These are phyloP conservation scores for Trichoderma hamatum DNA, from an alignment of 2,329 filamentous ascomycete species.

Conservation along the genomic window DNA sequence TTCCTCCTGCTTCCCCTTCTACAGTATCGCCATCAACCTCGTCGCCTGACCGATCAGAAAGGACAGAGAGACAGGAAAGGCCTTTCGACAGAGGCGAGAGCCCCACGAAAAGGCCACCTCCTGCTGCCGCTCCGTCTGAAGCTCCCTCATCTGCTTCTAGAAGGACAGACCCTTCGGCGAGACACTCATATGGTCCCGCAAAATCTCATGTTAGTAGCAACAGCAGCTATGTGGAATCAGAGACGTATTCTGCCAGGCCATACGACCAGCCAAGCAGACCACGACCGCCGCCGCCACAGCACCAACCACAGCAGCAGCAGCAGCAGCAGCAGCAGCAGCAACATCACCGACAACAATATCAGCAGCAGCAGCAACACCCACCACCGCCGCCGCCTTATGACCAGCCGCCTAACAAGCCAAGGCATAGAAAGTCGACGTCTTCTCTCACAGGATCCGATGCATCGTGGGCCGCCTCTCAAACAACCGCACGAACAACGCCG, in stretches of 20 bases:
- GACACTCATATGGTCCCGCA: constrained; percentile 50
- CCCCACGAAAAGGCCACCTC: constrained; percentile 25
- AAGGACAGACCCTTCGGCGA: constrained; percentile 26
- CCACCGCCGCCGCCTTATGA: constrained; percentile 45
- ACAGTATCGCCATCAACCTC: constrained; percentile 17
- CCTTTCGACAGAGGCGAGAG: constrained; percentile 17
- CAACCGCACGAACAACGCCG: constrained; percentile 80
- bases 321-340: neutral
- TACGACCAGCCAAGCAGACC: constrained; percentile 58
- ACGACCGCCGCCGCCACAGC: too few species aligned
- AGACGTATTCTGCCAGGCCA: constrained; percentile 73
- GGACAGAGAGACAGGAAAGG: constrained; percentile 10
- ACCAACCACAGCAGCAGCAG: neutral
- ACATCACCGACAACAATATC: constrained; percentile 1
- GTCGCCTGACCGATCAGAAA: constrained; percentile 14
- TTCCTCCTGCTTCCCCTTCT: constrained; percentile 32
- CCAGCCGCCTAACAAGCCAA: constrained; percentile 45
- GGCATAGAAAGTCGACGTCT: constrained; percentile 52
- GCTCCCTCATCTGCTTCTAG: constrained; percentile 26
- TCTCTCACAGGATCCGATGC: constrained; percentile 75
- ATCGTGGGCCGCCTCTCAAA: constrained; percentile 83
- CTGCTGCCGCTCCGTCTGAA: constrained; percentile 15
- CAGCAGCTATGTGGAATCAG: constrained; percentile 59
- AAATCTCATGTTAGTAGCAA: constrained; percentile 52
- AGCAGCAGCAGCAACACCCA: neutral